Evolutionary conservation across 768 basidiomycete species (phyloP).

Genomic region (Boletus patriciae): DNA sequence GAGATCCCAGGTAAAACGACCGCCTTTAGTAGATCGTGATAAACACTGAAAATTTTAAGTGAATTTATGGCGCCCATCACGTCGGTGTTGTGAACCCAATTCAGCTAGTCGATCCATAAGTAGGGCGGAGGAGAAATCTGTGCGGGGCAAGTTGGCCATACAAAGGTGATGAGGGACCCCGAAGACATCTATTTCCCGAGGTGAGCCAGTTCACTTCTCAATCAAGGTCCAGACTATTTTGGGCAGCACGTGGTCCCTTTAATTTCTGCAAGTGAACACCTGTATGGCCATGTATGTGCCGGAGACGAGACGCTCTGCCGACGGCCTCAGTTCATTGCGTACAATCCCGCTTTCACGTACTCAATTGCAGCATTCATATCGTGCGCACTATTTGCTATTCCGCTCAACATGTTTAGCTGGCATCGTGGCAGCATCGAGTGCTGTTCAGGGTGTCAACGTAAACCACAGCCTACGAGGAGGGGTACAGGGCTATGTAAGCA

Average conservation of each 20-base stretch:
- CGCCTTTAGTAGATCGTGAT: constrained; percentile 4
- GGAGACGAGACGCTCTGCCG: constrained; percentile 25
- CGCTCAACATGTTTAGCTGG: constrained; percentile 21
- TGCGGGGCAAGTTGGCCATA: background rate
- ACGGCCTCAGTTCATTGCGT: constrained; percentile 17
- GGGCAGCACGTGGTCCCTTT: constrained; percentile 19
- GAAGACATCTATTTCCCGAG: constrained; percentile 5
- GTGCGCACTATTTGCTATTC: constrained; percentile 11
- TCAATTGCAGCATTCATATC: constrained; percentile 23
- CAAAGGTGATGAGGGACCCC: constrained; percentile 25
- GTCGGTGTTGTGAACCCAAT: constrained; percentile 14
- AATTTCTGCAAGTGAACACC: constrained; percentile 5
- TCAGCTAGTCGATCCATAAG: constrained; percentile 20
- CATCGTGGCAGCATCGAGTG: constrained; percentile 24
- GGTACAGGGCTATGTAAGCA: constrained; percentile 19
- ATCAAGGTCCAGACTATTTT: background rate
- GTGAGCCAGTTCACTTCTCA: constrained; percentile 26
- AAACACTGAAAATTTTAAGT: constrained; percentile 5
- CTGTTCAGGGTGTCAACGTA: constrained; percentile 31
- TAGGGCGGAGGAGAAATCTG: constrained; percentile 8
- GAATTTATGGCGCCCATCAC: constrained; percentile 22
- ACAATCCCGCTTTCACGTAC: constrained; percentile 30
- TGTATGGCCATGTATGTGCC: constrained; percentile 16
- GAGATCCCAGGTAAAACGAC: constrained; percentile 14
- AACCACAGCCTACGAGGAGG: constrained; percentile 28